Percentiles rank a stretch among this genome's conserved stretches.
These are phyloP conservation scores for Candida frijolesensis DNA, from an alignment of 1,139 yeast species.

Conservation along the genomic window DNA sequence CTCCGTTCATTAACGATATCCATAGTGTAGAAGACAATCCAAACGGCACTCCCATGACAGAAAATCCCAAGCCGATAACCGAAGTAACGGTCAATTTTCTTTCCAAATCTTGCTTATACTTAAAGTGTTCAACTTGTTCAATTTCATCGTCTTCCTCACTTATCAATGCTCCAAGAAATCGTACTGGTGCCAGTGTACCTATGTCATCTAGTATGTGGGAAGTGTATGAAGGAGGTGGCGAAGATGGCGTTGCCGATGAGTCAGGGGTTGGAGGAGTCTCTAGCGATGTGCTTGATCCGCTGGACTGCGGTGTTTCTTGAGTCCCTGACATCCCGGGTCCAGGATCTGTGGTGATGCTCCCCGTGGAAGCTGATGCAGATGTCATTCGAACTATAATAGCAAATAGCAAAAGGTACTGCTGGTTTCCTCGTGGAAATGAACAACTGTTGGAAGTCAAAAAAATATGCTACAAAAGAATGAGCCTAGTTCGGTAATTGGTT, in stretches of 20 bases:
- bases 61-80: constrained; percentile 72
- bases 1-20: constrained; percentile 71
- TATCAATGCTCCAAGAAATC: constrained; percentile 23
- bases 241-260: constrained; percentile 4
- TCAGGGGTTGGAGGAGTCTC: background rate
- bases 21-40: constrained; percentile 73
- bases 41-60: constrained; percentile 78
- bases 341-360: background rate
- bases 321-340: background rate
- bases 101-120: constrained; percentile 68
- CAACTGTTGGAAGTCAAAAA: too few species aligned
- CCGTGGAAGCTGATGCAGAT: background rate
- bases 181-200: constrained; percentile 23
- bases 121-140: constrained; percentile 68
- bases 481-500: too few species aligned
- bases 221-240: constrained; percentile 20
- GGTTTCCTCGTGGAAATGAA: too few species aligned
- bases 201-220: constrained; percentile 19
- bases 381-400: too few species aligned
- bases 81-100: constrained; percentile 67
- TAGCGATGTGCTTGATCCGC: constrained; percentile 1
- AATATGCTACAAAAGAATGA: too few species aligned
- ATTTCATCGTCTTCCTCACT: constrained; percentile 45
- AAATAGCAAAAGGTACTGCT: too few species aligned
- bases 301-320: background rate